Evolutionary conservation across 2,329 filamentous ascomycete species (phyloP).

Genomic region (Onygenales sp.): DNA sequence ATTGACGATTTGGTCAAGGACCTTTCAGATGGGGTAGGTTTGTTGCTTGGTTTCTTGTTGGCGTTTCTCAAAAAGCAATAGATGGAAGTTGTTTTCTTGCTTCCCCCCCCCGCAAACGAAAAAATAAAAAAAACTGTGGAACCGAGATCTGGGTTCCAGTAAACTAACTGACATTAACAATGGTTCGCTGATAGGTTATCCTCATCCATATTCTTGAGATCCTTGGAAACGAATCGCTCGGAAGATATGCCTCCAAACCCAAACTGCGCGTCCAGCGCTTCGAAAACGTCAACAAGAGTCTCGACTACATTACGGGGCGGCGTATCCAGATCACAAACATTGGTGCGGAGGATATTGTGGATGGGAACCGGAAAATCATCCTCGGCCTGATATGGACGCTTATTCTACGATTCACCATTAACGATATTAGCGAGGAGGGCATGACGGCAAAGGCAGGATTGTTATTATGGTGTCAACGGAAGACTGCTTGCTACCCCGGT

Average conservation of each 20-base stretch:
- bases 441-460: conserved; percentile 96
- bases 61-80: background rate
- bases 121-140: too few relatives aligned
- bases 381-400: conserved; percentile 96
- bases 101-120: background rate
- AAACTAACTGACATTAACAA: too few relatives aligned
- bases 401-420: conserved; percentile 96
- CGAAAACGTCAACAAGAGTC: conserved; percentile 92
- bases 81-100: conserved; percentile 2
- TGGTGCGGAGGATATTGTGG: conserved; percentile 94
- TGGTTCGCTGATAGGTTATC: conserved; percentile 53
- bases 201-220: conserved; percentile 97
- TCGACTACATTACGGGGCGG: conserved; percentile 84
- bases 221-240: conserved; percentile 86
- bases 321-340: conserved; percentile 98
- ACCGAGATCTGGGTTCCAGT: too few relatives aligned
- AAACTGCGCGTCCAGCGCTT: conserved; percentile 95
- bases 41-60: background rate
- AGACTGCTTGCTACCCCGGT: conserved; percentile 96
- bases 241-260: conserved; percentile 91
- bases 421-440: conserved; percentile 95
- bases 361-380: conserved; percentile 96
- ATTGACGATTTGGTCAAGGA: conserved; percentile 83
- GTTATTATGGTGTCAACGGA: conserved; percentile 92
- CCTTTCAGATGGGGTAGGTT: conserved; percentile 82